Evolutionary conservation across 2,329 filamentous ascomycete species (phyloP).

Genomic region (Didymella keratinophila): DNA sequence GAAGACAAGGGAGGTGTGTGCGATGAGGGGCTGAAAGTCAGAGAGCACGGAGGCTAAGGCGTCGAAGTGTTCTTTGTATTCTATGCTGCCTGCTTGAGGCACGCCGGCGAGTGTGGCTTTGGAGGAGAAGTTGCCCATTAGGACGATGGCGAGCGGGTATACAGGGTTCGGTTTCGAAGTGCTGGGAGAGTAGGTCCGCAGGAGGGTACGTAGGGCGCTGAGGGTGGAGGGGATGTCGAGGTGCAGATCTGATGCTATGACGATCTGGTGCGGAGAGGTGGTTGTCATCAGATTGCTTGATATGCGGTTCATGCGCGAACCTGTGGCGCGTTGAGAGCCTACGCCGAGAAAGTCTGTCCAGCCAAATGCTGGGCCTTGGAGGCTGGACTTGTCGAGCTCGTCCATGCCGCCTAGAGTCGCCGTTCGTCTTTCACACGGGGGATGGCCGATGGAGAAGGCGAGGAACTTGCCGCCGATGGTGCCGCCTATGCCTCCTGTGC

Average conservation of each 20-base stretch:
- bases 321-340: slow-evolving; percentile 85
- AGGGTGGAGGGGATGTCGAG: slow-evolving; percentile 85
- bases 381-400: slow-evolving; percentile 50
- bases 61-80: slow-evolving; percentile 97
- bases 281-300: slow-evolving; percentile 70
- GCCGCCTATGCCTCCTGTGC: slow-evolving; percentile 83
- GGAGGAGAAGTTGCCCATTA: slow-evolving; percentile 83
- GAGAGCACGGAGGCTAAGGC: slow-evolving; percentile 80
- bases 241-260: slow-evolving; percentile 86
- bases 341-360: slow-evolving; percentile 97
- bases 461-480: slow-evolving; percentile 92
- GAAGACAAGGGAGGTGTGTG: slow-evolving; percentile 84
- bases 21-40: slow-evolving; percentile 83
- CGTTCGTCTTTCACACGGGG: slow-evolving; percentile 85
- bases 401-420: slow-evolving; percentile 76
- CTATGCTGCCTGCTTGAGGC: slow-evolving; percentile 81
- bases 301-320: slow-evolving; percentile 81
- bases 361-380: slow-evolving; percentile 68
- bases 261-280: slow-evolving; percentile 59
- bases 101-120: slow-evolving; percentile 67
- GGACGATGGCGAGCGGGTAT: slow-evolving; percentile 78
- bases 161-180: slow-evolving; percentile 65
- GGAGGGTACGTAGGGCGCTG: slow-evolving; percentile 79
- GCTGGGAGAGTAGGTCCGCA: slow-evolving; percentile 71
- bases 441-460: slow-evolving; percentile 88